These are phyloP conservation scores for Lachancea lanzarotensis DNA, from an alignment of 805 yeast species.

Conservation along the genomic window DNA sequence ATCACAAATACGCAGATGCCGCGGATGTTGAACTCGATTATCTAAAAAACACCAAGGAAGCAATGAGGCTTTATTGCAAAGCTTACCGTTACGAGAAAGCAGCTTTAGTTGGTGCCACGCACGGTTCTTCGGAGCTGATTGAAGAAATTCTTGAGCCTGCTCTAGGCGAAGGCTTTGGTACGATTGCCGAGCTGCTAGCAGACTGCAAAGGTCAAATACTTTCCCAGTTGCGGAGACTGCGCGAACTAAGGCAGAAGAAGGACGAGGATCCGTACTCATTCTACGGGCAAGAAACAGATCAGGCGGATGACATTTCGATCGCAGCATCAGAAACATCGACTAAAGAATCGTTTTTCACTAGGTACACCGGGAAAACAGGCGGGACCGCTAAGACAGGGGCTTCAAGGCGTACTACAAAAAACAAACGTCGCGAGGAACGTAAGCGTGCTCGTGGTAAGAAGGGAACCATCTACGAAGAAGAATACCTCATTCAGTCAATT, in stretches of 20 bases:
- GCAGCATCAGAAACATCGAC: constrained; percentile 94
- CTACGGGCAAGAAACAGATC: constrained; percentile 66
- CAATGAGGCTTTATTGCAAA: constrained; percentile 65
- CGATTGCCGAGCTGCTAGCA: constrained; percentile 81
- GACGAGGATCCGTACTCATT: constrained; percentile 79
- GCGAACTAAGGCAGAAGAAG: constrained; percentile 81
- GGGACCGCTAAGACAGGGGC: constrained; percentile 98
- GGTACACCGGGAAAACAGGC: constrained; percentile 92
- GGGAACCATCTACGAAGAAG: constrained; percentile 96
- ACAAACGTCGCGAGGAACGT: constrained; percentile 89
- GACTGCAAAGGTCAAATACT: constrained; percentile 82
- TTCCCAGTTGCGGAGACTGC: constrained; percentile 75
- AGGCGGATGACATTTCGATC: constrained; percentile 88
- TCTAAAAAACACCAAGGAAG: constrained; percentile 52
- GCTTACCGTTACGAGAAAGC: constrained; percentile 74
- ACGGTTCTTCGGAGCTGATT: constrained; percentile 40
- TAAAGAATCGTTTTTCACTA: constrained; percentile 85
- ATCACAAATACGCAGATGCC: constrained; percentile 70
- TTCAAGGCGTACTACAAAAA: constrained; percentile 85
- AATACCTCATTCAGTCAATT: constrained; percentile 79
- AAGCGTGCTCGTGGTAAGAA: constrained; percentile 95
- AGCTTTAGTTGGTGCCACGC: constrained; percentile 50
- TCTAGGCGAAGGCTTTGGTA: constrained; percentile 81
- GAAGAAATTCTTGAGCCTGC: constrained; percentile 62
- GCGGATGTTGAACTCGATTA: constrained; percentile 67